Base-by-base conservation (phyloP, 768 basidiomycete genomes). In the Mycena polygramma region DNA sequence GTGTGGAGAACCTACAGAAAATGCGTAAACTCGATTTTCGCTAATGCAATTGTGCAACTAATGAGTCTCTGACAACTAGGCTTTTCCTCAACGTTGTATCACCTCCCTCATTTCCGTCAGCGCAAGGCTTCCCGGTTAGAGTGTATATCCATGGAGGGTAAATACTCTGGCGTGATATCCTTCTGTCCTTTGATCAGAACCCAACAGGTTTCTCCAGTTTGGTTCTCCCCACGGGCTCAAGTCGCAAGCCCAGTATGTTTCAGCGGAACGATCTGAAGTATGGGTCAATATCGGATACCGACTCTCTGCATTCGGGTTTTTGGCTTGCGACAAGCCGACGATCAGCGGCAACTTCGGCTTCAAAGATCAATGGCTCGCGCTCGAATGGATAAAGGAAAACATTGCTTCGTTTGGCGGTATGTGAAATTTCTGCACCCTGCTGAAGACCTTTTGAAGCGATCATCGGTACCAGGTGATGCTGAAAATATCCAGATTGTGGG, bases 91-190 rank as follows among this genome's bases (percentile, higher is more conserved):
- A 93, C 76, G 88, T 93, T 54, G 86, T 88, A 41, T 79, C 83
- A 35, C 93, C 90, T 22, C 90, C 89, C 8, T 86, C 86, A 5
- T 83, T 81, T 79, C 82, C 84, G 55, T 75, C 76, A 17, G 80
- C 80, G 63, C 81, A 77, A 30, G 76, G 78, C 17, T 88, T 91
- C 69, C 90, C 92, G 1, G 92, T 94, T 63, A 91, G 86, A 67
- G 85, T 94, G 4, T 94, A 92, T 79, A 90, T 94, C 37, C 93
- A 94, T 66, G 93, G 92, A 77, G 92, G 92, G 91, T 91, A 76
- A 20, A 82, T 49, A 9, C 9, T 49, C 0, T 36, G 19, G 41
- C 45, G n/a, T 64, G 26, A 30, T n/a, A 37, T 22, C n/a, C n/a
- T 36, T 22, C 24, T 20, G 26, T 20, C 7, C 54, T n/a, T 20